Base-by-base conservation (phyloP, 2,329 filamentous ascomycete species). In the Calonectria crousiana region DNA sequence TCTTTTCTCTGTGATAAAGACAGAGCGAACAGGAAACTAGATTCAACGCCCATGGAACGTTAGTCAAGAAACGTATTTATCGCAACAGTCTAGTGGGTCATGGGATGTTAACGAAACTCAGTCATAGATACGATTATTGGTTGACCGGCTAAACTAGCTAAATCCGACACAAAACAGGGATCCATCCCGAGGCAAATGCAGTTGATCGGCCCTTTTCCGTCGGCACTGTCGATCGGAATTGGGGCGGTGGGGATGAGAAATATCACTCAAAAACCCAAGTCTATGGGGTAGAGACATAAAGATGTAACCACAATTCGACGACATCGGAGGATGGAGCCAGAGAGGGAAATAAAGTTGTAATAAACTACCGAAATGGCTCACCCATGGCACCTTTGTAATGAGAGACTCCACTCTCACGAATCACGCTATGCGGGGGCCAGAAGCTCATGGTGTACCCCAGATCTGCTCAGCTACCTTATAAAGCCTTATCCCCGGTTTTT, bases 201-300 rank as follows among this genome's bases (percentile, higher is more conserved):
- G n/a, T 14, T 60, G 34, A 41, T 60, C 56, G 56, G 56, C 56
- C 56, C 56, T 60, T 60, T 60, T 60, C 20, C 6, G 36, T 41
- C 56, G 56, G 56, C 56, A 60, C 34, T 60, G 56, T 60, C 34
- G 56, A 60, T 60, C 56, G 56, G 56, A 60, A 41, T 28, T 41
- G 56, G 13, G 34, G 34, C 23, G 28, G 56, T 36, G 56, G 56
- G 56, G 56, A 14, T 41, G 34, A 36, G 26, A 14, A 38, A 38
- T 60, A 60, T 26, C 32, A 26, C n/a, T 18, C 23, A 47, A 8
- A n/a, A 6, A 23, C n/a, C 13, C n/a, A 18, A 38, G n/a, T 18
- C 34, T 34, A 16, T 32, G 34, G n/a, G 16, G 34, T 4, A 60
- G 3, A 11, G 44, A 23, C 44, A 13, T 16, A 2, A 11, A 8